phyloP scores from a whole-genome alignment of 805 yeast genomes.

The Clavispora carvajalis region DNA sequence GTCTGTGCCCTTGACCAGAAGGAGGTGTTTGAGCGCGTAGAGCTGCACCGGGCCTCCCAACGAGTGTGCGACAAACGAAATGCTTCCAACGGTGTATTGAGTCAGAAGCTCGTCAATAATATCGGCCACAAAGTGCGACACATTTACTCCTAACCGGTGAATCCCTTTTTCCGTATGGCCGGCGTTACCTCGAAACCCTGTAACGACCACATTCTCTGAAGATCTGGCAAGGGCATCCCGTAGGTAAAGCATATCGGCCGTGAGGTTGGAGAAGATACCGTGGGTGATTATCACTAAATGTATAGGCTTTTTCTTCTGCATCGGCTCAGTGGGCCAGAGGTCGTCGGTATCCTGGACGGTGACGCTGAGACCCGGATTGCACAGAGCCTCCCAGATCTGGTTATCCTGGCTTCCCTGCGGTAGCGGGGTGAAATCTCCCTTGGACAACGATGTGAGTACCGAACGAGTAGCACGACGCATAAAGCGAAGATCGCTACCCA shows the following conservation, averaged over 20 bases:
- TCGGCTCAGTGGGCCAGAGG: constrained; percentile 26
- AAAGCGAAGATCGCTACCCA: constrained; percentile 30
- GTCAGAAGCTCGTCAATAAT: constrained; percentile 19
- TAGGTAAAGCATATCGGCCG: constrained; percentile 41
- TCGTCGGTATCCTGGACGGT: constrained; percentile 23
- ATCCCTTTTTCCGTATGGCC: constrained; percentile 40
- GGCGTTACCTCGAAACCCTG: constrained; percentile 37
- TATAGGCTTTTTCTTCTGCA: constrained; percentile 24
- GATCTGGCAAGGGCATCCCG: constrained; percentile 26
- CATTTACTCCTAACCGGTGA: constrained; percentile 29
- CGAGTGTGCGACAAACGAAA: constrained; percentile 42
- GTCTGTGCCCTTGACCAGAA: constrained; percentile 25
- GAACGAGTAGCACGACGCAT: constrained; percentile 31
- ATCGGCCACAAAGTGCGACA: constrained; percentile 24
- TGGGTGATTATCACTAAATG: constrained; percentile 41
- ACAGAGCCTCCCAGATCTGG: constrained; percentile 6
- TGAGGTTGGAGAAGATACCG: constrained; percentile 39
- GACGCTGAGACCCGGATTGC: constrained; percentile 18
- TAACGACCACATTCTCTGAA: constrained; percentile 30
- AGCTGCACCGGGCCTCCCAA: constrained; percentile 41
- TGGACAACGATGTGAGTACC: constrained; percentile 9
- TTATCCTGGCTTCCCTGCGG: constrained; percentile 9
- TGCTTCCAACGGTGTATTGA: constrained; percentile 17
- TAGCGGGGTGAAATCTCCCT: constrained; percentile 11
- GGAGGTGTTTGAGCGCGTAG: constrained; percentile 34